Evolutionary conservation across 495 filamentous ascomycete species (phyloP).

Genomic region (Penicillium riverlandense): DNA sequence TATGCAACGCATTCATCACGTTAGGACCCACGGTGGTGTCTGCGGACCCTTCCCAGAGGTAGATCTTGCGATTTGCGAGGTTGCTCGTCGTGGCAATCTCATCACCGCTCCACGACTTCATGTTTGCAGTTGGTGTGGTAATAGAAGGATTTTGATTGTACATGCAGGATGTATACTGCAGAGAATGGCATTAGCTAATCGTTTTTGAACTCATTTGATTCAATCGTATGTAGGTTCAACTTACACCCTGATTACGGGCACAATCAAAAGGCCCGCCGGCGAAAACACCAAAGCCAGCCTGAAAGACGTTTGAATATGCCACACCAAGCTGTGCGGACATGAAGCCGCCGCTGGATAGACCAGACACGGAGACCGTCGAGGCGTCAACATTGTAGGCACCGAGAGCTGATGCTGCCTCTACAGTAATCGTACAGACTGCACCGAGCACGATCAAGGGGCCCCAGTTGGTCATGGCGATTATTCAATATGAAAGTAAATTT

Average conservation of each 20-base stretch:
- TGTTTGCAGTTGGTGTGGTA: slow-evolving; percentile 5
- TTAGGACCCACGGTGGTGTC: slow-evolving; percentile 6
- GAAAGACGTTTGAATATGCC: slow-evolving; percentile 8
- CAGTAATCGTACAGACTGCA: no score
- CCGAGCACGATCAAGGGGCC: no score
- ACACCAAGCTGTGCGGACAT: slow-evolving; percentile 7
- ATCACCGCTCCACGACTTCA: slow-evolving; percentile 8
- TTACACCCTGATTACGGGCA: no score
- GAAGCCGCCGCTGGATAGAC: slow-evolving; percentile 7
- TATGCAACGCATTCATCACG: slow-evolving; percentile 4
- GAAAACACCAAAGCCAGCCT: slow-evolving; percentile 8
- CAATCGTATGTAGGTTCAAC: no score
- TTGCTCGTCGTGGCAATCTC: slow-evolving; percentile 3
- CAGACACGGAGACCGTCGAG: slow-evolving; percentile 11
- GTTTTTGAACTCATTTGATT: no score
- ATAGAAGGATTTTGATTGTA: slow-evolving; percentile 6
- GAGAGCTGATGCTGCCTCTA: no score
- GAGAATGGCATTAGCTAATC: no score
- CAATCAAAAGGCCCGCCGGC: slow-evolving; percentile 9
- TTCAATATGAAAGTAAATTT: no score
- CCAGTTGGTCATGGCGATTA: no score
- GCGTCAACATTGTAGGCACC: no score
- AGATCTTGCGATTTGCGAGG: slow-evolving; percentile 5
- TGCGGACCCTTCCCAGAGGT: slow-evolving; percentile 5
- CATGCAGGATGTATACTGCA: no score